Evolutionary conservation across 257 asterid species (phyloP).

Genomic region (Leptodermis oblonga): DNA sequence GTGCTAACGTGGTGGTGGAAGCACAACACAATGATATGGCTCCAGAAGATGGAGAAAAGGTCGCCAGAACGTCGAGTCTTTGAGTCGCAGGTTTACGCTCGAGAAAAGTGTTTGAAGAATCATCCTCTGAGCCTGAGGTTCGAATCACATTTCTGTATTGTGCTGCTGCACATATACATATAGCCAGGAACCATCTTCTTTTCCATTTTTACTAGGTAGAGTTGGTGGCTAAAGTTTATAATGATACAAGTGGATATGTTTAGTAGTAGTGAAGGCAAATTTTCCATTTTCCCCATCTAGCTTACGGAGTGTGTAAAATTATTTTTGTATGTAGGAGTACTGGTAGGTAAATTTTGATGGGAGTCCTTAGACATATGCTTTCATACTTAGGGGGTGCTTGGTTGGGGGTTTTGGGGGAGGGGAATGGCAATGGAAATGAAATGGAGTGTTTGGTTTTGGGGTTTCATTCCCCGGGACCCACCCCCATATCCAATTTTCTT

Average conservation of each 20-base stretch:
- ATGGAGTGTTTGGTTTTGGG: too few species aligned
- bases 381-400: too few species aligned
- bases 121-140: not conserved
- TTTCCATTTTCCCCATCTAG: not conserved
- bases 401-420: too few species aligned
- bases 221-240: not conserved
- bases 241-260: not conserved
- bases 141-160: not conserved
- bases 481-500: too few species aligned
- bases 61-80: constrained; percentile 16
- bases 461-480: too few species aligned
- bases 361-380: not conserved
- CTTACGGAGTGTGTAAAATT: too few species aligned
- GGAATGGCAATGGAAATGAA: too few species aligned
- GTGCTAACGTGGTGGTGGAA: constrained; percentile 38
- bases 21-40: constrained; percentile 19
- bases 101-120: not conserved
- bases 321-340: not conserved
- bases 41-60: constrained; percentile 32
- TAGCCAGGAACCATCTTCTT: not conserved
- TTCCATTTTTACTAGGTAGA: not conserved
- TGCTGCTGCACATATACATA: too few species aligned
- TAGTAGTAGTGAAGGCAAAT: not conserved
- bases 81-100: constrained; percentile 3
- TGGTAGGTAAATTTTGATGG: not conserved